Evolutionary conservation across 2,329 filamentous ascomycete species (phyloP), one percentile per base, ranked within the genome.

Genomic region (Fusarium brevicatenulatum): DNA sequence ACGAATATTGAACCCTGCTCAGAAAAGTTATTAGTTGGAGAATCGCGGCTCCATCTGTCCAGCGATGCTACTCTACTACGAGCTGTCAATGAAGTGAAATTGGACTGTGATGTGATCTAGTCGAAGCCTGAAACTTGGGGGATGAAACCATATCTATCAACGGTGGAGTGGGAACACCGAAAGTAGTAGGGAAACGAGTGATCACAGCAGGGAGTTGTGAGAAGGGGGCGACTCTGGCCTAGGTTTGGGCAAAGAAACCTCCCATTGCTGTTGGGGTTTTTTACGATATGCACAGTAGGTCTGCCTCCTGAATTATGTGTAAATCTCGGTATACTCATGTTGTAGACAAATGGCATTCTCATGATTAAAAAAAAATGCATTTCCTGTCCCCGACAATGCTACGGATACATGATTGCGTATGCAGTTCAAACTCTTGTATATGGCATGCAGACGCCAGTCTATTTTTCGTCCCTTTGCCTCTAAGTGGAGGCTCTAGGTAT

Each of bases 71-170:
- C 68, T 43, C 42, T 63, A 43, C 46, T 30, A 55, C 37, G 34
- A 47, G 42, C 43, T 59, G n/a, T 60, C 49, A 49, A 59, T 19
- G 28, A 42, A 39, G 34, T 61, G 59, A 71, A 47, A 63, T 56
- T 62, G 63, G 43, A 53, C 43, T 44, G 30, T 40, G 46, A 57
- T 53, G 39, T 60, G 54, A 71, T 70, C 55, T 62, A 59, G 36
- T 47, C 60, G 36, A 55, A 52, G 61, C 55, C 67, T 70, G 68
- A 70, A 71, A 70, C 67, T 70, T 70, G 53, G 67, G 42, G 54
- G 44, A 66, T 60, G 54, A 52, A 66, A 66, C 61, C 44, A 70
- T 50, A 60, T 70, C 42, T 70, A 47, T 64, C 32, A 40, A 37
- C 21, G 25, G 65, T 72, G 68, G 59, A 52, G 64, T 56, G 30